Conservation (phyloP, 139 green algal genomes). For the Protoeuglena noctilucae region DNA sequence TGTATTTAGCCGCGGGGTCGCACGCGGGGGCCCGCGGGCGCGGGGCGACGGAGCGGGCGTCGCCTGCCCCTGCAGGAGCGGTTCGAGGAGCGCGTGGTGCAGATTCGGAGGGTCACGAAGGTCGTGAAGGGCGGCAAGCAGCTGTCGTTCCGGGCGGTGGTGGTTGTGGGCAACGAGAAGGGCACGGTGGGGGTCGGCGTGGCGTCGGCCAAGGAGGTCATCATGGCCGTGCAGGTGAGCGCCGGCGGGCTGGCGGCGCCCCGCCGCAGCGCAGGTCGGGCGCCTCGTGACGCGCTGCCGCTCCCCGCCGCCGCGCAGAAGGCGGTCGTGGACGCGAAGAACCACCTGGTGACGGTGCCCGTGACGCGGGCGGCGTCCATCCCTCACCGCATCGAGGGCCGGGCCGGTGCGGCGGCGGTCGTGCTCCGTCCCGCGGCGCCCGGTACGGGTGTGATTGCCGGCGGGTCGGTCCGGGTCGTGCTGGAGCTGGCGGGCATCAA, state of each 20-base stretch:
- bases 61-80: no score
- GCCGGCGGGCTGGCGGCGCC: no score
- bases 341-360: constrained; percentile 21
- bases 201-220: constrained; percentile 35
- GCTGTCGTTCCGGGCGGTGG: constrained; percentile 34
- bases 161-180: constrained; percentile 32
- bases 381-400: constrained; percentile 25
- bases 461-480: constrained; percentile 27
- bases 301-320: constrained; percentile 19
- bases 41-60: no score
- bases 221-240: constrained; percentile 6
- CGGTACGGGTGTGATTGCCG: constrained; percentile 39
- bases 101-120: constrained; percentile 37
- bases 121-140: constrained; percentile 43
- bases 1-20: no score
- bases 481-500: constrained; percentile 38
- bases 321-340: constrained; percentile 19
- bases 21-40: no score
- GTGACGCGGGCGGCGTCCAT: constrained; percentile 29
- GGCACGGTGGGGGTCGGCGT: constrained; percentile 35
- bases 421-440: constrained; percentile 30
- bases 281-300: constrained; percentile 6
- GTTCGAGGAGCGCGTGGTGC: constrained; percentile 9
- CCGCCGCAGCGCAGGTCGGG: no score
- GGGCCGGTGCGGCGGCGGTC: constrained; percentile 22